phyloP scores from a whole-genome alignment of 306 rosid species.

The Corylus avellana region DNA sequence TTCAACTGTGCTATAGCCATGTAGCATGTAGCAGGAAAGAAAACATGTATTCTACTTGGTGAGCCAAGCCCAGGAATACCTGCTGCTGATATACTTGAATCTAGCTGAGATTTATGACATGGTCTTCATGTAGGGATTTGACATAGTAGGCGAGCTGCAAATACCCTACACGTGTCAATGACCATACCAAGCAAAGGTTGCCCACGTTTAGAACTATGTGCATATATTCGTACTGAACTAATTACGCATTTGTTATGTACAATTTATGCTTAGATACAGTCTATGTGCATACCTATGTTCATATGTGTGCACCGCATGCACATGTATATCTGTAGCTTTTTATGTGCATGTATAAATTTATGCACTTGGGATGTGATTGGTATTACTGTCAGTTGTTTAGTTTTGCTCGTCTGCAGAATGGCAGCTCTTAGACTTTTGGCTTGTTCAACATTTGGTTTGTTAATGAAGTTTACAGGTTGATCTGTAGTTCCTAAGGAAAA shows the following conservation, averaged over 20 bases:
- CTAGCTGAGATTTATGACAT: background rate
- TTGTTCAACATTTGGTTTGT: background rate
- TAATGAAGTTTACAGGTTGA: background rate
- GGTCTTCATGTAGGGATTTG: background rate
- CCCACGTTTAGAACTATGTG: background rate
- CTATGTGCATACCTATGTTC: too few species aligned
- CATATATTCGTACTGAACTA: background rate
- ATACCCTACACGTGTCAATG: background rate
- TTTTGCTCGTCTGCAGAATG: background rate
- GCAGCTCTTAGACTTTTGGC: background rate
- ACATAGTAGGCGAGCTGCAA: background rate
- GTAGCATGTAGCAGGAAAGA: background rate
- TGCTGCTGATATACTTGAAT: background rate
- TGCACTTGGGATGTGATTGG: too few species aligned
- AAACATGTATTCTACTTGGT: background rate
- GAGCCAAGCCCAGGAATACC: background rate
- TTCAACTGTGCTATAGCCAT: background rate
- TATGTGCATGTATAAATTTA: background rate
- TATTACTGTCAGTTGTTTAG: too few species aligned
- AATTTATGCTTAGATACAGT: background rate
- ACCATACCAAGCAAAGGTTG: background rate
- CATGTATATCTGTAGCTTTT: background rate
- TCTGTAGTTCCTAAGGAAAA: too few species aligned
- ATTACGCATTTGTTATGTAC: background rate
- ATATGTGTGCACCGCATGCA: background rate